Conservation (phyloP, 495 filamentous ascomycete species). For the Emericellopsis terricola region DNA sequence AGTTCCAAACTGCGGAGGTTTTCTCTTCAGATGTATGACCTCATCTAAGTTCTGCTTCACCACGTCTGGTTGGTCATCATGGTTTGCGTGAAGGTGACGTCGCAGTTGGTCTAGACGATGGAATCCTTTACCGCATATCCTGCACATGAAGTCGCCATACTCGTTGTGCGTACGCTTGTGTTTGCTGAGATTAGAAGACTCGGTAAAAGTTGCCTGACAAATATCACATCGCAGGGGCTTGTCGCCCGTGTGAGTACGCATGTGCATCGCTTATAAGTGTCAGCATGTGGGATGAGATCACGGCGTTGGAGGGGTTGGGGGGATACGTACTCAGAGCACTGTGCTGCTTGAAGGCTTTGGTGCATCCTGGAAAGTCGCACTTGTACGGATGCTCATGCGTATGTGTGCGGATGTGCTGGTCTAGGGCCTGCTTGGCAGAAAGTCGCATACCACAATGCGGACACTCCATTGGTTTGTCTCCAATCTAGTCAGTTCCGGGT, state of each 20-base stretch:
- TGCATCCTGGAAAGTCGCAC: slow-evolving; percentile 29
- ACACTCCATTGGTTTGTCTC: slow-evolving; percentile 41
- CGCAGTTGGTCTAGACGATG: slow-evolving; percentile 37
- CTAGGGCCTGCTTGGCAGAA: slow-evolving; percentile 39
- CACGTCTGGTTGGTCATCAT: slow-evolving; percentile 7
- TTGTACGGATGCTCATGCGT: slow-evolving; percentile 41
- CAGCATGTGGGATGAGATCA: neutral
- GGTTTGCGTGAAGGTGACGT: slow-evolving; percentile 21
- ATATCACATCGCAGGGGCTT: slow-evolving; percentile 29
- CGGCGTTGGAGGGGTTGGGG: neutral
- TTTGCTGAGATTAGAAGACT: slow-evolving; percentile 38
- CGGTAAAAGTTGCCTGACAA: slow-evolving; percentile 31
- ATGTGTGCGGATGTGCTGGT: slow-evolving; percentile 42
- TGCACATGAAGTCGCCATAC: slow-evolving; percentile 29
- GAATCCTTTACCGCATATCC: slow-evolving; percentile 33
- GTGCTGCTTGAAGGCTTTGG: slow-evolving; percentile 36
- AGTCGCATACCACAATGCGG: slow-evolving; percentile 33
- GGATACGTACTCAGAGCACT: slow-evolving; percentile 29
- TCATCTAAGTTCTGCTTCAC: too few species aligned
- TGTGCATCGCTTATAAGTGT: slow-evolving; percentile 30
- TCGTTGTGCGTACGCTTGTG: slow-evolving; percentile 31
- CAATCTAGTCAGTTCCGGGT: too few species aligned
- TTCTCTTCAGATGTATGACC: too few species aligned
- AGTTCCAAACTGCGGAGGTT: too few species aligned
- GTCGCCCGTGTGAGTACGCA: slow-evolving; percentile 28